Base-by-base conservation (phyloP, 176 grass and related monocot genomes). In the Triticum timopheevii region DNA sequence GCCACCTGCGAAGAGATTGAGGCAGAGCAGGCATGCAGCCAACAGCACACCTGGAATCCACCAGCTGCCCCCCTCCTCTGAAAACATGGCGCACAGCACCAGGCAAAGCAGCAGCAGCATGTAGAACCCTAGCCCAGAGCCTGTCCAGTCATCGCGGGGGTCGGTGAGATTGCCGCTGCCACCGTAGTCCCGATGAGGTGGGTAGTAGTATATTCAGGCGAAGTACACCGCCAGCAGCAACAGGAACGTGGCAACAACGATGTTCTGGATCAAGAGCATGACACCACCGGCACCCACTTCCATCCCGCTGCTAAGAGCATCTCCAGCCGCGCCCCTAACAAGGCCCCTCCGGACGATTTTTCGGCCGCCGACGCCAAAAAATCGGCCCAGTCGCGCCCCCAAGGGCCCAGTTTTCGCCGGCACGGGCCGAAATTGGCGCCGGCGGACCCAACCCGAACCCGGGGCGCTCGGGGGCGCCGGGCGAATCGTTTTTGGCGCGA, bases 81-180 rank as follows among this genome's bases (percentile, higher is more conserved):
- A 86, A 75, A 90, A 94, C 59, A 90, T 50, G 6, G 82, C 81
- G 44, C 88, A 93, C 50, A 95, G 38, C 11, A 85, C 33, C 39
- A 92, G 65, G 87, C 90, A 93, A 25, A 95, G 82, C 30, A 93
- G 8, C 72, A 94, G 25, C 50, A 94, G 47, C 65, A 98, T 85
- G 83, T 93, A 96, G 72, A 82, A 94, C 9, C 86, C 90, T 66
- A 98, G 38, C 15, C 89, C 86, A 6, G 10, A 20, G 36, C 69
- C 40, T 12, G 42, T 16, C 40, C 70, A 87, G 23, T 68, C 68
- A 13, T 69, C 56, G 12, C 79, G 38, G 36, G 72, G 40, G 40
- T 11, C 10, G 40, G 40, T 69, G 35, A 24, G 40, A 68, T 20
- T 3, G 23, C 79, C 13, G 30, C 30, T 36, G 56, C 84, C 65